Percentiles rank a stretch among this genome's conserved stretches.
These are phyloP conservation scores for Xylaria palmicola DNA, from an alignment of 495 filamentous ascomycete species.

Conservation along the genomic window DNA sequence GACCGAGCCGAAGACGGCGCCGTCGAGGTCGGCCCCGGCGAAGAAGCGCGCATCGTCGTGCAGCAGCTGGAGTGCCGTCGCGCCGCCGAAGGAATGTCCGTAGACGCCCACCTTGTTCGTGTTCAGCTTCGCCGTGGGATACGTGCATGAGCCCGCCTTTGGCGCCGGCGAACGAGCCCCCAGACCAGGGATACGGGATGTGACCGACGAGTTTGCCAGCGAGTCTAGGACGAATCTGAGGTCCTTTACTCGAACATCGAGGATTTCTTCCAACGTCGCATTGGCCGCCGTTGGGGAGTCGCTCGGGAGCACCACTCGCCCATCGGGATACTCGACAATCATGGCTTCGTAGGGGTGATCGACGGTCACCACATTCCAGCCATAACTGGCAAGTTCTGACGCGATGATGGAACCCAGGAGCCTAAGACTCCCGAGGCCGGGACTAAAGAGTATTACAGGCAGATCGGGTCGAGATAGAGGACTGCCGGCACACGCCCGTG, in stretches of 20 bases:
- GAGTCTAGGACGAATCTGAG: conserved; percentile 13
- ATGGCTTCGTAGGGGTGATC: conserved; percentile 52
- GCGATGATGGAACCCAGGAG: conserved; percentile 39
- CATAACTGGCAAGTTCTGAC: conserved; percentile 47
- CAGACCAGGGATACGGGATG: conserved; percentile 9
- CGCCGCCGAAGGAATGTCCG: conserved; percentile 59
- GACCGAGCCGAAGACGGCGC: conserved; percentile 32
- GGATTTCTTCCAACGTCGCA: not conserved
- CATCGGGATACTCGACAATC: conserved; percentile 52
- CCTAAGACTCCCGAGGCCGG: conserved; percentile 31
- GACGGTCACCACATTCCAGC: conserved; percentile 48
- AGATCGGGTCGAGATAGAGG: not conserved
- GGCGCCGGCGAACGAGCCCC: not conserved
- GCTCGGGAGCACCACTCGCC: conserved; percentile 20
- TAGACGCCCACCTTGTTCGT: conserved; percentile 37
- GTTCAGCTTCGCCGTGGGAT: not conserved
- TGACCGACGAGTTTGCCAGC: conserved; percentile 6
- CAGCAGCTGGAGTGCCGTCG: conserved; percentile 43
- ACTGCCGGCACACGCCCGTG: conserved; percentile 11
- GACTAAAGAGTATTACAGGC: conserved; percentile 41
- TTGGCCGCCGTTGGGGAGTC: conserved; percentile 2
- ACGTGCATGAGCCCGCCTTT: not conserved
- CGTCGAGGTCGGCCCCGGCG: conserved; percentile 52
- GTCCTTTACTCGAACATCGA: conserved; percentile 14
- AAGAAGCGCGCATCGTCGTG: conserved; percentile 38